Percentiles rank a stretch among this genome's conserved stretches.
Conservation (phyloP, 2,329 filamentous ascomycete genomes). For the Alternaria sp. region DNA sequence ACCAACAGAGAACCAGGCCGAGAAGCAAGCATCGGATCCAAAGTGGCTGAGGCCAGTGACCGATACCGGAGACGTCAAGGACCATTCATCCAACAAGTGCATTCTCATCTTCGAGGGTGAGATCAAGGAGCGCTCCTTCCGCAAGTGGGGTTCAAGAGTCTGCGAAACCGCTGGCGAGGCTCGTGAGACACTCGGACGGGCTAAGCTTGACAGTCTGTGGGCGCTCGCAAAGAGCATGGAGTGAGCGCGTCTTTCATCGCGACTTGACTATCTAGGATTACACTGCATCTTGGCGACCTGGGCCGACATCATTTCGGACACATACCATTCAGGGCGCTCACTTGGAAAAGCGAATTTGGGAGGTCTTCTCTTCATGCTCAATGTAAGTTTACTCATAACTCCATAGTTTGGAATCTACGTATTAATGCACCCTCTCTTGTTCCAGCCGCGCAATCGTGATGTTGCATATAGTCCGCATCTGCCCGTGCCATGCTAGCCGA, state of each 20-base stretch:
- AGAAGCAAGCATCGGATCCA: slow-evolving; percentile 67
- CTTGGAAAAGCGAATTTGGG: background rate
- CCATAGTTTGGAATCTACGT: slow-evolving; percentile 26
- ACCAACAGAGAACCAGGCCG: slow-evolving; percentile 64
- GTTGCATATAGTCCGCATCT: background rate
- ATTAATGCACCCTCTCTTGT: slow-evolving; percentile 19
- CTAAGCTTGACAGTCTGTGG: slow-evolving; percentile 97
- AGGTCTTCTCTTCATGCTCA: slow-evolving; percentile 6
- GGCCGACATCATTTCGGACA: background rate
- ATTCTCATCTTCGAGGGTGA: slow-evolving; percentile 90
- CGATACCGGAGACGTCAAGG: slow-evolving; percentile 78
- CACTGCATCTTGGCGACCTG: background rate
- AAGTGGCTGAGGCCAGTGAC: slow-evolving; percentile 81
- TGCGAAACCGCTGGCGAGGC: slow-evolving; percentile 93
- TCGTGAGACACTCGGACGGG: slow-evolving; percentile 76
- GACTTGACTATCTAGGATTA: background rate
- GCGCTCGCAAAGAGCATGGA: slow-evolving; percentile 74
- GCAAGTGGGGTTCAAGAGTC: slow-evolving; percentile 84
- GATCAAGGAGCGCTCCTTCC: slow-evolving; percentile 78
- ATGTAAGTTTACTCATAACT: slow-evolving; percentile 29
- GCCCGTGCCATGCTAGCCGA: background rate
- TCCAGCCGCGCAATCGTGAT: slow-evolving; percentile 10
- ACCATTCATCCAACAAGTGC: slow-evolving; percentile 83
- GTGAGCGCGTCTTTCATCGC: background rate
- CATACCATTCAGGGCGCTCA: background rate